Conservation (phyloP, 345 rosid species). For the Pistacia integerrima region DNA sequence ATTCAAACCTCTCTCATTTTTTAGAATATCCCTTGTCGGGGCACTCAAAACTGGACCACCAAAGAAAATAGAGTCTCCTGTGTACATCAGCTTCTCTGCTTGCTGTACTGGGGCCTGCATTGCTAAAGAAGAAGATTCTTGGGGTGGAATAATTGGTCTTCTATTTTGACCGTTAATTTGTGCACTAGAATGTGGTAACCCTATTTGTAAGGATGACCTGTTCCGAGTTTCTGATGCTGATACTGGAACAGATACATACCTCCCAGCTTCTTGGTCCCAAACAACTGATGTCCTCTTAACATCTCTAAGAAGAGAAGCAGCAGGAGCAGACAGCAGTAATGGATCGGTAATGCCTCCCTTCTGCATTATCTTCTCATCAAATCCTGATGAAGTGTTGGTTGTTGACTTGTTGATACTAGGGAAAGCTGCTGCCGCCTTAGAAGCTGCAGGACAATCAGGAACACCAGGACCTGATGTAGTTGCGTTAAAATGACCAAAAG, state of each 20-base stretch:
- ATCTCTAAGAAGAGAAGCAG: constrained; percentile 85
- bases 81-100: constrained; percentile 74
- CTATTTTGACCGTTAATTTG: constrained; percentile 44
- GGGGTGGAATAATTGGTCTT: constrained; percentile 44
- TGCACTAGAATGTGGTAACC: constrained; percentile 43
- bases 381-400: constrained; percentile 38
- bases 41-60: constrained; percentile 86
- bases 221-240: constrained; percentile 70
- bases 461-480: constrained; percentile 40
- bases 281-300: constrained; percentile 86
- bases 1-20: constrained; percentile 52
- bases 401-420: constrained; percentile 33
- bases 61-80: constrained; percentile 94
- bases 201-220: constrained; percentile 45
- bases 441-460: constrained; percentile 49
- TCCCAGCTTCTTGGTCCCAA: constrained; percentile 95
- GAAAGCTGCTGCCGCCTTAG: constrained; percentile 30
- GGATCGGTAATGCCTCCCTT: constrained; percentile 62
- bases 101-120: constrained; percentile 50
- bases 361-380: constrained; percentile 60
- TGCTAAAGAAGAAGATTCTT: constrained; percentile 50
- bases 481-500: constrained; percentile 40
- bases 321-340: constrained; percentile 62
- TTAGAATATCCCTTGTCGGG: constrained; percentile 55
- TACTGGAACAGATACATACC: constrained; percentile 79